These are phyloP conservation scores for Eucalyptus sp. DNA, from an alignment of 345 rosid species.

Conservation along the genomic window DNA sequence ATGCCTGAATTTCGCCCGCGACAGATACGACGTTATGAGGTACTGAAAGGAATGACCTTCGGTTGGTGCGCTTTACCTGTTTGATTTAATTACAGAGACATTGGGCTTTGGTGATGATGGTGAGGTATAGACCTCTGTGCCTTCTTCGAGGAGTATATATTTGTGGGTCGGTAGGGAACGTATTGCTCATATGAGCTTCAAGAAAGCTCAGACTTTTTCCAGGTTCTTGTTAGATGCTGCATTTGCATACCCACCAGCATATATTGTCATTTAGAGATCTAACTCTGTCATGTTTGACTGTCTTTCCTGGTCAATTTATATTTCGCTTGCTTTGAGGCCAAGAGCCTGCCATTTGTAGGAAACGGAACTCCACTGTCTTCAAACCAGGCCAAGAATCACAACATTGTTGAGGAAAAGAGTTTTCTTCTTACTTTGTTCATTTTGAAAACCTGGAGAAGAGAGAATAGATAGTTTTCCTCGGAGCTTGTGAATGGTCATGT, in stretches of 20 bases:
- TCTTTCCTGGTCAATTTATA: background rate
- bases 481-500: background rate
- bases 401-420: background rate
- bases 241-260: background rate
- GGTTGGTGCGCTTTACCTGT: slow-evolving; percentile 8
- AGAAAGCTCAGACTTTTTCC: background rate
- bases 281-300: background rate
- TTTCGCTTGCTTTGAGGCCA: background rate
- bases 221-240: background rate
- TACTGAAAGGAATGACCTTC: background rate
- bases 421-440: background rate
- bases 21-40: slow-evolving; percentile 55
- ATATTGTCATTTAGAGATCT: background rate
- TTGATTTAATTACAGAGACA: background rate
- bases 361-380: background rate
- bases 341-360: background rate
- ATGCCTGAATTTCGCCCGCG: slow-evolving; percentile 72
- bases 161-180: background rate
- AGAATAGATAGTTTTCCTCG: background rate
- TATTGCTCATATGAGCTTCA: background rate
- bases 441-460: background rate
- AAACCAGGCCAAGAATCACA: background rate
- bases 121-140: background rate
- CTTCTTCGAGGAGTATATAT: background rate
- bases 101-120: background rate